These are phyloP conservation scores for Calocybe indica DNA, from an alignment of 768 basidiomycete species.

Conservation along the genomic window DNA sequence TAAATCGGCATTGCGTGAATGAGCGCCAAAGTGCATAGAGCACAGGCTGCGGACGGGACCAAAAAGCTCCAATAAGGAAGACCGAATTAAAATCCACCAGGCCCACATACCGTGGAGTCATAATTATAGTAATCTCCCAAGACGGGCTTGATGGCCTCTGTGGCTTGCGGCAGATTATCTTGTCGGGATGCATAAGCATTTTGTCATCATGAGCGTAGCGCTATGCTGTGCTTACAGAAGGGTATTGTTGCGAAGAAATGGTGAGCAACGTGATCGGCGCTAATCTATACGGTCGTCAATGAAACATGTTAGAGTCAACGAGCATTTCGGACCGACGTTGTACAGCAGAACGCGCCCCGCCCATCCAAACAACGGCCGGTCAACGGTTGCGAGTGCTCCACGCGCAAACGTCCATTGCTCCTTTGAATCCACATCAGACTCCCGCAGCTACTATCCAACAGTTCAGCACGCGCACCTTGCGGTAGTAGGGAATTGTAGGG, in stretches of 20 bases:
- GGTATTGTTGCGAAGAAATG: slow-evolving; percentile 56
- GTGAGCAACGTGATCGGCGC: slow-evolving; percentile 49
- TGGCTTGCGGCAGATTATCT: slow-evolving; percentile 48
- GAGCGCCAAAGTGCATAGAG: slow-evolving; percentile 49
- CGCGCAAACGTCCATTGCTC: slow-evolving; percentile 54
- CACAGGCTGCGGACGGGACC: slow-evolving; percentile 20
- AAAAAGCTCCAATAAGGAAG: background rate
- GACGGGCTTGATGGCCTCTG: slow-evolving; percentile 39
- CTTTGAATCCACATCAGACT: slow-evolving; percentile 13
- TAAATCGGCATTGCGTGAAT: slow-evolving; percentile 53
- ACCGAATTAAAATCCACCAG: background rate
- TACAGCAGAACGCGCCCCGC: slow-evolving; percentile 51
- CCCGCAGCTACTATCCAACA: background rate
- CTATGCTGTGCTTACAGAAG: slow-evolving; percentile 40
- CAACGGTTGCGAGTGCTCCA: slow-evolving; percentile 55
- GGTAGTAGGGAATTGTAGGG: slow-evolving; percentile 54
- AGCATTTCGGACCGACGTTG: slow-evolving; percentile 29
- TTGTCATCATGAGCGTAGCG: background rate
- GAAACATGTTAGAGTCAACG: slow-evolving; percentile 1
- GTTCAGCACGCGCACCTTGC: slow-evolving; percentile 22
- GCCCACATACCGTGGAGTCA: slow-evolving; percentile 44
- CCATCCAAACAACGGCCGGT: slow-evolving; percentile 56
- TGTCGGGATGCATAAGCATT: background rate
- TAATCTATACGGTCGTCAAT: slow-evolving; percentile 23
- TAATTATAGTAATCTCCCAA: slow-evolving; percentile 53